Evolutionary conservation across 1,284 basidiomycete species (phyloP).

Genomic region (Violaceomyces palustris): DNA sequence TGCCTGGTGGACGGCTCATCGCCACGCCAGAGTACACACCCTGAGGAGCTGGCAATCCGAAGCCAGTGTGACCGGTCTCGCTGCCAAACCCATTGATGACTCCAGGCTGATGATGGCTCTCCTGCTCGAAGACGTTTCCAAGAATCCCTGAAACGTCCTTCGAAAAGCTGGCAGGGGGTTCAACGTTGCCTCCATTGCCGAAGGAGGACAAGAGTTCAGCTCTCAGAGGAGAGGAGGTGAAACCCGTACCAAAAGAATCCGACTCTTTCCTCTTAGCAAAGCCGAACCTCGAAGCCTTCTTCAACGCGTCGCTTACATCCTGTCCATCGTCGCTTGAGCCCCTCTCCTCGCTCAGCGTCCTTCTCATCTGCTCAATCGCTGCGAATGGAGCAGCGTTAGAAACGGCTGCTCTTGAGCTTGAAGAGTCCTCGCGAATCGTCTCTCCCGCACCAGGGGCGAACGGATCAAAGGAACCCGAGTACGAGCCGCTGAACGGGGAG

Average conservation of each 20-base stretch:
- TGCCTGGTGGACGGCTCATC: conserved; percentile 18
- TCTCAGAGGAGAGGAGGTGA: conserved; percentile 18
- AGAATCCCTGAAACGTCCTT: conserved; percentile 35
- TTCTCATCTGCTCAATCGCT: conserved; percentile 33
- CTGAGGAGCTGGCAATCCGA: conserved; percentile 9
- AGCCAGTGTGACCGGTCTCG: conserved; percentile 13
- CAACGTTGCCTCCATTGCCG: conserved; percentile 8
- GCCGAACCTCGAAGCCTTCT: conserved; percentile 38
- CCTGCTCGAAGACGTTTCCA: conserved; percentile 36
- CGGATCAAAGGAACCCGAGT: conserved; percentile 48
- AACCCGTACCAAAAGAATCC: conserved; percentile 12
- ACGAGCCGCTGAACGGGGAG: conserved; percentile 22
- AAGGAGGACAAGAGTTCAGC: conserved; percentile 16
- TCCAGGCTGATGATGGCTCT: conserved; percentile 1
- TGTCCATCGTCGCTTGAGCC: conserved; percentile 1
- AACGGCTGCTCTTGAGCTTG: conserved; percentile 1
- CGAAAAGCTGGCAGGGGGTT: conserved; percentile 3
- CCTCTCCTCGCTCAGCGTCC: conserved; percentile 26
- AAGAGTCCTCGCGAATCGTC: conserved; percentile 19
- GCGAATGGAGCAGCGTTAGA: conserved; percentile 22
- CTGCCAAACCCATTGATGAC: conserved; percentile 9
- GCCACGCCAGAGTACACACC: conserved; percentile 21
- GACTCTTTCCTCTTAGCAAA: conserved; percentile 44
- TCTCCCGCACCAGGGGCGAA: conserved; percentile 41
- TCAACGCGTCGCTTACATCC: conserved; percentile 19